Base-by-base conservation (phyloP, 1,139 yeast genomes). In the Debaryomyces nepalensis region DNA sequence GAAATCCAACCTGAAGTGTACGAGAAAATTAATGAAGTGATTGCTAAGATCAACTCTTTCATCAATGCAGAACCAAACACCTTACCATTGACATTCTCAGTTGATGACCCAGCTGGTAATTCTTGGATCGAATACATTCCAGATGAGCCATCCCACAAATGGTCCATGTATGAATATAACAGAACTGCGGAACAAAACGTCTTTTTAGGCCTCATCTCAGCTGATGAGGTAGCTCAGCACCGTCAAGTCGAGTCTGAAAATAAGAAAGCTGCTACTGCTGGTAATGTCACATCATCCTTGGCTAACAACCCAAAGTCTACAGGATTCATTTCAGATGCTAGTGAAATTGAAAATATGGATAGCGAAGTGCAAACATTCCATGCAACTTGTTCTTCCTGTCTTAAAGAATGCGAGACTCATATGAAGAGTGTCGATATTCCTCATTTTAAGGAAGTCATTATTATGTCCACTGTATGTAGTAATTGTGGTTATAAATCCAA, bases 361-460 rank as follows among this genome's bases (percentile, higher is more conserved):
- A 87, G 84, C 53, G 99, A 93, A 66, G 97, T 95, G 22, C 98
- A 93, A 67, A 85, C 95, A 4, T 93, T 95, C 73, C 75, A 78
- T 36, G 97, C 97, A 4, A 80, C 96, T 7, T 95, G 99, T 66
- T 93, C 98, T 5, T 79, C 95, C 11, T 95, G 99, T 67, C 80
- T 75, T 54, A 75, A 76, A 43, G 81, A 83, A 12, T 87, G 97
- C 66, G 87, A 82, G 45, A 93, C 99, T 3, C 96, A 91, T 63
- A 95, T 95, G 99, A 95, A 95, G 71, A 81, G 91, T 27, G 97
- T 95, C 21, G 84, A 89, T 59, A 95, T 95, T 54, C 99, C 99
- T 16, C 99, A 95, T 68, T 95, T 95, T 75, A 91, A 90, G 66
- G 98, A 95, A 54, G 99, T 95, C 34, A 86, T 95, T 48, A 81